Base-by-base conservation (phyloP, 345 rosid species). In the Rhodamnia argentea region DNA sequence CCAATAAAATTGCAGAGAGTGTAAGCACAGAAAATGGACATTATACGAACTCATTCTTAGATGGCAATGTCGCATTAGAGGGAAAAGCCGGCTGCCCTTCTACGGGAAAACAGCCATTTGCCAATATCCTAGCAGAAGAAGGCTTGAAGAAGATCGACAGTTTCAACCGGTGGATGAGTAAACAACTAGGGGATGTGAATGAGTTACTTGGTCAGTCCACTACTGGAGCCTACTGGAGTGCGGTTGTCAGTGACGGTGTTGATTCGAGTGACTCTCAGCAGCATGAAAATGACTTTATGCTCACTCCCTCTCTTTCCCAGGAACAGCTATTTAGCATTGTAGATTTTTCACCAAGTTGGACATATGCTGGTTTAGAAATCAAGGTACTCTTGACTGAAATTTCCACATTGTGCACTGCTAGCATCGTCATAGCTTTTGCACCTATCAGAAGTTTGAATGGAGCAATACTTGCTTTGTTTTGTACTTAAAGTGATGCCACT, bases 161-260 rank as follows among this genome's bases (percentile, higher is more conserved):
- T 87, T 97, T 97, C 91, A 92, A 90, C 83, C 93, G 96, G 76
- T 96, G 99, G 99, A 94, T 95, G 96, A 94, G 95, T 88, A 96
- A 93, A 88, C 99, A 95, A 90, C 95, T 97, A 85, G 98, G 93
- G 88, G 98, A 97, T 89, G 98, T 95, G 82, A 91, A 90, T 50
- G 96, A 93, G 86, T 88, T 93, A 27, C 92, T 84, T 86, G 83
- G 90, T 84, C 94, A 92, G 37, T 90, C 98, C 75, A 92, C 87
- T 90, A 90, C 94, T 16, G 92, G 90, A 85, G 83, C 93, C 57
- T 92, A 91, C 84, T 95, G 98, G 99, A 95, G 91, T 52, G 88
- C 92, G 4, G 94, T 91, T 76, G 96, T 93, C 86, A 87, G 88
- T 91, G 98, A 91, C 85, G 95, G 87, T 37, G 86, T 94, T 87